These are phyloP conservation scores for Royoungia palumana DNA, from an alignment of 768 basidiomycete genomes.

Conservation along the genomic window DNA sequence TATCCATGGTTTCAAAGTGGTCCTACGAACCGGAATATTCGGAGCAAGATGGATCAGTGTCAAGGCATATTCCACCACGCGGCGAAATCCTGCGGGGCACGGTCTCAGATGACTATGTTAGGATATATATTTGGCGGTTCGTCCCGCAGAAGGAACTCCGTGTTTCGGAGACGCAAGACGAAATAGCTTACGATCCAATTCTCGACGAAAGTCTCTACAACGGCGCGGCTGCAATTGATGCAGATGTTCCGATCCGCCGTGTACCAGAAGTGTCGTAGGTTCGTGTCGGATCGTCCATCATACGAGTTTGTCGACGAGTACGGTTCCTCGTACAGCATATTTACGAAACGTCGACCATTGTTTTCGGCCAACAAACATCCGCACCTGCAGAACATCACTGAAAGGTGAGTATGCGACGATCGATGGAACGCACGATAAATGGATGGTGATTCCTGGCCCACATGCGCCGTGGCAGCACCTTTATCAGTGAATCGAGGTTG, in stretches of 20 bases:
- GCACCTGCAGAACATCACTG: too few species aligned
- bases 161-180: not conserved
- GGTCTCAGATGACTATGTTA: not conserved
- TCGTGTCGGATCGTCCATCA: not conserved
- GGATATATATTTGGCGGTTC: not conserved
- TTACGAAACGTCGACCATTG: constrained; percentile 26
- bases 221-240: too few species aligned
- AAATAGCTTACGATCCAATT: not conserved
- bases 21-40: not conserved
- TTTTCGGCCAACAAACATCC: constrained; percentile 24
- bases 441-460: constrained; percentile 22
- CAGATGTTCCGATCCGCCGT: too few species aligned
- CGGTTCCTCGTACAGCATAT: constrained; percentile 25
- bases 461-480: constrained; percentile 23
- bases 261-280: constrained; percentile 4
- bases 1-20: constrained; percentile 20
- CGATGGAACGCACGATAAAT: constrained; percentile 15
- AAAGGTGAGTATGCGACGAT: too few species aligned
- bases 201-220: not conserved
- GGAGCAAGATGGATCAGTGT: constrained; percentile 3
- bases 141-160: not conserved
- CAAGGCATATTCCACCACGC: not conserved
- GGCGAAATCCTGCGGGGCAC: not conserved
- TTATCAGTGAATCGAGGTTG: constrained; percentile 26
- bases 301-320: not conserved